Conservation (phyloP, 169 alveolate species). For the Plasmodium gonderi region DNA sequence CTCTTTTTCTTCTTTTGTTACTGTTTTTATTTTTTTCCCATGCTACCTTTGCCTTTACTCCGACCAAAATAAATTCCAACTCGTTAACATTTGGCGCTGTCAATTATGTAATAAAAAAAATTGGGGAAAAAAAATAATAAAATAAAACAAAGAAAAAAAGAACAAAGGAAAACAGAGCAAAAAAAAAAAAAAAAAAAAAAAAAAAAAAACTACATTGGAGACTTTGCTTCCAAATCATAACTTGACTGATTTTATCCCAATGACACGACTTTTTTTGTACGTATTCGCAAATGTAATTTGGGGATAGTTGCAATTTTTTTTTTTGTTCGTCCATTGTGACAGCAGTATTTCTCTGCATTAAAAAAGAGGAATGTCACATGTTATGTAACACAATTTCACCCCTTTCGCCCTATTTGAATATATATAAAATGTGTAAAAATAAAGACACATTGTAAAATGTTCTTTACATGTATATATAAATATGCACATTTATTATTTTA, state of each 20-base stretch:
- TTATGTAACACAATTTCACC: too few relatives aligned
- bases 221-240: too few relatives aligned
- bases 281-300: neutral
- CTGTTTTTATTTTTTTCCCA: neutral
- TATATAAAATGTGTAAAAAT: neutral
- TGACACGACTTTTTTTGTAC: neutral
- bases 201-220: neutral
- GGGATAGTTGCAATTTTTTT: neutral
- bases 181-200: neutral
- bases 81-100: neutral
- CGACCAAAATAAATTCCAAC: neutral
- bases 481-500: too few relatives aligned
- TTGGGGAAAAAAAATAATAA: neutral
- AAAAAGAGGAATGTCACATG: too few relatives aligned
- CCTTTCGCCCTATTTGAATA: too few relatives aligned
- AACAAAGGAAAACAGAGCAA: neutral
- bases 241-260: neutral
- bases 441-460: too few relatives aligned
- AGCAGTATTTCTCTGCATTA: neutral
- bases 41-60: neutral
- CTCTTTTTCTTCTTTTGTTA: neutral
- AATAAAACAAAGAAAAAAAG: neutral
- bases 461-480: neutral
- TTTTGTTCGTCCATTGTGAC: neutral
- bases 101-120: neutral